A percentile compares a stretch with the other conserved stretches of the same genome.
phyloP scores from a whole-genome alignment of 202 grass and related monocot species.

The Elaeis oleifera region DNA sequence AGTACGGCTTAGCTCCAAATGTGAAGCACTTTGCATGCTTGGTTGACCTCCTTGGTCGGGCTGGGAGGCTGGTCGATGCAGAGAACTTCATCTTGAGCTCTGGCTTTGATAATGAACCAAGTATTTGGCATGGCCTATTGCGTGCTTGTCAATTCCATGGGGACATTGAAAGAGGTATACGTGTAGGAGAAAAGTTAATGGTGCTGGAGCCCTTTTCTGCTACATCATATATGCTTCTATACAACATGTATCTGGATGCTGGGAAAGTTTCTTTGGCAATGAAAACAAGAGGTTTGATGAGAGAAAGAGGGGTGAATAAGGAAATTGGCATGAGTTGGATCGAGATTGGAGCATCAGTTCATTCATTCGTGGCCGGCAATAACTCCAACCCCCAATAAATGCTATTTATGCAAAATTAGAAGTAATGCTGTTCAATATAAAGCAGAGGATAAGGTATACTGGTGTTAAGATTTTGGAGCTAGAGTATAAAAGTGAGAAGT shows the following conservation, averaged over 20 bases:
- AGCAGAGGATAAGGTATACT: slow-evolving; percentile 35
- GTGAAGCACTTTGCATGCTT: slow-evolving; percentile 44
- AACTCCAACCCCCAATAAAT: slow-evolving; percentile 23
- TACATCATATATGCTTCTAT: slow-evolving; percentile 47
- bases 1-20: slow-evolving; percentile 35
- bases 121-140: slow-evolving; percentile 50
- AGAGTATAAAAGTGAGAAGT: slow-evolving; percentile 46
- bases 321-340: slow-evolving; percentile 57
- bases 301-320: slow-evolving; percentile 48
- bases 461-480: slow-evolving; percentile 39
- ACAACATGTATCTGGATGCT: slow-evolving; percentile 65
- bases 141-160: slow-evolving; percentile 50
- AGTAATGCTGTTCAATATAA: slow-evolving; percentile 41
- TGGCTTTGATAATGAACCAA: slow-evolving; percentile 33
- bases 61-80: slow-evolving; percentile 46
- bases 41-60: slow-evolving; percentile 53
- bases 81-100: slow-evolving; percentile 52
- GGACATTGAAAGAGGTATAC: slow-evolving; percentile 46
- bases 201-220: slow-evolving; percentile 50
- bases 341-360: slow-evolving; percentile 42
- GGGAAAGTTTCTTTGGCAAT: slow-evolving; percentile 75
- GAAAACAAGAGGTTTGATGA: slow-evolving; percentile 85
- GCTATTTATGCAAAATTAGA: slow-evolving; percentile 29
- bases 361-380: slow-evolving; percentile 36
- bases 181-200: slow-evolving; percentile 44